Evolutionary conservation across 345 rosid species (phyloP), one percentile per base, ranked within the genome.

Genomic region (Sonneratia alba): DNA sequence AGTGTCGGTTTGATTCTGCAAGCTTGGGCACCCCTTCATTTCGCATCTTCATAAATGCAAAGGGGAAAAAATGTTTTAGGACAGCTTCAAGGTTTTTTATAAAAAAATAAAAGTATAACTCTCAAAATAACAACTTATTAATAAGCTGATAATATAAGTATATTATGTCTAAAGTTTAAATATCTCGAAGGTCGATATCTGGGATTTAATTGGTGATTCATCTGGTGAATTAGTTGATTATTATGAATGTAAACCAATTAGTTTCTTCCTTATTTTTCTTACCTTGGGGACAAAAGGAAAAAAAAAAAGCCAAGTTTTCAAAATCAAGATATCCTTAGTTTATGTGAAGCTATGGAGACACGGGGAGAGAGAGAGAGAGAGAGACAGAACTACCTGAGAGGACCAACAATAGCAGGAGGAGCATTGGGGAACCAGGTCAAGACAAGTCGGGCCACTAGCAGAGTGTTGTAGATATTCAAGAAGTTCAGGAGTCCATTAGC

Each of bases 391-490:
- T 45, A 94, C 97, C 98, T 91, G 81, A 94, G 95, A 62, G 98
- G 98, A 73, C 83, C 85, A 59, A 91, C 96, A 76, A 94, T 94
- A 81, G 89, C 97, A 38, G 97, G 95, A 81, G 97, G 97, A 61
- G 96, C 78, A 76, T 87, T 88, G 0, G 98, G 98, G 79, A 94
- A 94, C 98, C 97, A 94, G 40, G 97, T 91, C 85, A 94, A 81
- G 70, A 94, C 97, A 59, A 94, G 93, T 83, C 98, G 83, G 61
- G 81, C 75, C 43, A 94, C 77, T 81, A 94, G 87, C 70, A 94
- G 67, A 9, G 95, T 85, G 81, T 91, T 94, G 81, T 91, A 94
- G 66, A 94, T 76, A 77, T 85, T 94, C 73, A 94, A 81, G 83
- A 94, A 94, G 71, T 85, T 94, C 66, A 80, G 51, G 72, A 91